Evolutionary conservation across 2,329 filamentous ascomycete genomes (phyloP).

Genomic region (Diaporthe sp.): DNA sequence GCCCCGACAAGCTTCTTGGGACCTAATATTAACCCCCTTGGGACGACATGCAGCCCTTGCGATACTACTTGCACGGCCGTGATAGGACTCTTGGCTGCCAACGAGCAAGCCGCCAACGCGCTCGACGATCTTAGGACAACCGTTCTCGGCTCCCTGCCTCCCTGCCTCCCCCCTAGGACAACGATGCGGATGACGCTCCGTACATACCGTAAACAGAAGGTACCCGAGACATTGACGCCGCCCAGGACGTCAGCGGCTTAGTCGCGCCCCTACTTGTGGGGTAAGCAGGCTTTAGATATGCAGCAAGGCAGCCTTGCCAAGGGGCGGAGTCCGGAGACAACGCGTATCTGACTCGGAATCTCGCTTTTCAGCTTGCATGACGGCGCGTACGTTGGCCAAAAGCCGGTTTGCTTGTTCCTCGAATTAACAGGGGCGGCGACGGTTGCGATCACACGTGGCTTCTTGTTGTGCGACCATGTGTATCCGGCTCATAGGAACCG

Average conservation of each 20-base stretch:
- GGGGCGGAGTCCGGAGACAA: not conserved
- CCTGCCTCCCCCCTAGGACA: not conserved
- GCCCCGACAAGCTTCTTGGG: not conserved
- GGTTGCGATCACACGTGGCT: not conserved
- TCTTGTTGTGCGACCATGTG: not conserved
- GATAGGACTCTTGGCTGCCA: conserved; percentile 17
- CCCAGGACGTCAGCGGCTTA: not conserved
- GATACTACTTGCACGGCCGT: not conserved
- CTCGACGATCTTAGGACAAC: not conserved
- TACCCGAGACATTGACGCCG: not conserved
- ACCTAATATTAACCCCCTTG: not conserved
- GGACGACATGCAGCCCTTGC: not conserved
- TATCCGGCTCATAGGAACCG: not conserved
- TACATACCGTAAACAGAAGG: not conserved
- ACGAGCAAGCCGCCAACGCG: not conserved
- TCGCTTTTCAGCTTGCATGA: not conserved
- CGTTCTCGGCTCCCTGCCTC: not conserved
- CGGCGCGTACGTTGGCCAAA: not conserved
- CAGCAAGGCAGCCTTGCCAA: not conserved
- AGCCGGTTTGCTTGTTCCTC: not conserved
- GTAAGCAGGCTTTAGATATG: not conserved
- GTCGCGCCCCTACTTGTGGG: not conserved
- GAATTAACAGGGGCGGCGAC: not conserved
- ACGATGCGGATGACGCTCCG: not conserved
- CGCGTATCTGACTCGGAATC: conserved; percentile 4